A percentile compares a stretch with the other conserved stretches of the same genome.
These are phyloP conservation scores for Hylodesmum podocarpum DNA, from an alignment of 306 rosid species.

Conservation along the genomic window DNA sequence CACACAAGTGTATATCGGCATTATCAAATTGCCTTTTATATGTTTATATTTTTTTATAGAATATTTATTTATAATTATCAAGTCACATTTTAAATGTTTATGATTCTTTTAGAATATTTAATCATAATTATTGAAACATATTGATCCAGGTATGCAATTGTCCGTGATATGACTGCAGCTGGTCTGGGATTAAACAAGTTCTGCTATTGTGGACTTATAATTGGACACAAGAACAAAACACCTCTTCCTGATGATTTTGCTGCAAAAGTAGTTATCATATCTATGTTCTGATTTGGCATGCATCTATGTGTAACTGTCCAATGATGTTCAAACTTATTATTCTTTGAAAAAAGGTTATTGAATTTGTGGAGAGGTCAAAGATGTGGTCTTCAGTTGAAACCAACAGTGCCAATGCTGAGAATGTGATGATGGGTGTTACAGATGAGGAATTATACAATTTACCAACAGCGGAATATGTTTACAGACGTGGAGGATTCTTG, in stretches of 20 bases:
- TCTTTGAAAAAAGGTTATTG: constrained; percentile 67
- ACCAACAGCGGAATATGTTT: constrained; percentile 79
- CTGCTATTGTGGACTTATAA: constrained; percentile 86
- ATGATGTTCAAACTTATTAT: constrained; percentile 27
- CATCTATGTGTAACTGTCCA: constrained; percentile 17
- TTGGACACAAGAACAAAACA: constrained; percentile 72
- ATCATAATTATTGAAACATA: constrained; percentile 14
- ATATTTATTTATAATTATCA: not conserved
- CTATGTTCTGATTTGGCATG: constrained; percentile 10
- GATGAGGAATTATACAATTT: constrained; percentile 91
- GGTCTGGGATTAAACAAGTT: constrained; percentile 92
- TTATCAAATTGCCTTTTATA: constrained; percentile 5
- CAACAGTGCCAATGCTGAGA: constrained; percentile 70
- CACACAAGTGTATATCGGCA: constrained; percentile 15
- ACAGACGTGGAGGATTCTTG: constrained; percentile 65
- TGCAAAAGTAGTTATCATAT: constrained; percentile 58
- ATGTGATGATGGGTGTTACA: constrained; percentile 76
- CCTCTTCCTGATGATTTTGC: constrained; percentile 80
- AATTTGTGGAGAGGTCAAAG: constrained; percentile 88
- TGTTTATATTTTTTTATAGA: not conserved
- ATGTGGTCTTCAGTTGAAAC: constrained; percentile 72
- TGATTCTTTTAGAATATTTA: not conserved
- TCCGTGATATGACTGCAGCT: constrained; percentile 96
- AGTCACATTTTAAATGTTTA: no score
- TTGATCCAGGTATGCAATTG: constrained; percentile 77